Percentiles rank a stretch among this genome's conserved stretches.
Conservation (phyloP, 345 rosid genomes). For the Carallia pectinifolia region DNA sequence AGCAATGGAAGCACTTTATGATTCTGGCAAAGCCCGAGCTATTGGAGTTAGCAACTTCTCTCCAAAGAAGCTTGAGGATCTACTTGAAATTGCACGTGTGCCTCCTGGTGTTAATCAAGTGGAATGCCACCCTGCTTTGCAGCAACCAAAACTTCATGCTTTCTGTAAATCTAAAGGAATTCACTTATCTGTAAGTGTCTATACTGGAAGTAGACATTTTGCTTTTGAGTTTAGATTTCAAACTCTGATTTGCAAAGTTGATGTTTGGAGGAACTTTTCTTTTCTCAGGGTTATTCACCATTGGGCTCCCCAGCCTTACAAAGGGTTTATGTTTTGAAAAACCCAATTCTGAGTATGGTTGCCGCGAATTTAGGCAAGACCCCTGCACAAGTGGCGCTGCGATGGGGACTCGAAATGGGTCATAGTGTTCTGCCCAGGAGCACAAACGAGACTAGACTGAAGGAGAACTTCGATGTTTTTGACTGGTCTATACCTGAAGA, state of each 20-base stretch:
- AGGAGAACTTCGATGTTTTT: conserved; percentile 25
- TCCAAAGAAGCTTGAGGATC: conserved; percentile 42
- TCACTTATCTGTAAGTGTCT: conserved; percentile 47
- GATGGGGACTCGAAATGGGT: conserved; percentile 57
- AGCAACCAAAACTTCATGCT: conserved; percentile 42
- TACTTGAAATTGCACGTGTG: conserved; percentile 17
- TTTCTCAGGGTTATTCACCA: conserved; percentile 49
- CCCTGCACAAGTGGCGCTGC: conserved; percentile 54
- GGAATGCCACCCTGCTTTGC: conserved; percentile 55
- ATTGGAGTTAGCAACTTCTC: conserved; percentile 58
- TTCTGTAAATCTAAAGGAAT: conserved; percentile 54
- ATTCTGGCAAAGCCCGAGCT: conserved; percentile 50
- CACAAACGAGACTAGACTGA: conserved; percentile 37
- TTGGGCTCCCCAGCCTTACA: conserved; percentile 44
- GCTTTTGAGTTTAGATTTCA: background rate
- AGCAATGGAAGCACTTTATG: conserved; percentile 55
- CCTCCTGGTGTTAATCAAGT: conserved; percentile 44
- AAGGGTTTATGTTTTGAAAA: conserved; percentile 40
- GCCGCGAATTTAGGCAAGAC: conserved; percentile 46
- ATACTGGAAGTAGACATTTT: background rate
- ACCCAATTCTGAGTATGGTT: conserved; percentile 32
- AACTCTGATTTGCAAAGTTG: background rate
- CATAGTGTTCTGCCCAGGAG: conserved; percentile 55
- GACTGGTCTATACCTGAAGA: background rate
- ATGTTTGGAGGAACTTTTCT: background rate